Base-by-base conservation (phyloP, 306 rosid genomes). In the Cucumis cinereus region DNA sequence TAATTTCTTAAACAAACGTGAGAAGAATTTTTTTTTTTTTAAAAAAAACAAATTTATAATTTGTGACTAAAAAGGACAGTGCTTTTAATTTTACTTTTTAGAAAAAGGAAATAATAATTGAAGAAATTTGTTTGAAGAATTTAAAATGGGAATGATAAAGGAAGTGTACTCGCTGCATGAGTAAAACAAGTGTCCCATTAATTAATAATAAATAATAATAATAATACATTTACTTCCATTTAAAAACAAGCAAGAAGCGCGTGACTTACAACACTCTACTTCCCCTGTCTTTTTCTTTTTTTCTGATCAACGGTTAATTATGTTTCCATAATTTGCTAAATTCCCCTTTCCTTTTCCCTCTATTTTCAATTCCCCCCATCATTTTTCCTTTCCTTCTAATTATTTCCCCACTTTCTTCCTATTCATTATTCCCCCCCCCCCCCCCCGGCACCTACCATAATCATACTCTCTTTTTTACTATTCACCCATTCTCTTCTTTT, bases 191-290 rank as follows among this genome's bases (percentile, higher is more conserved):
- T 63, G 70, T 63, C 15, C 24, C 15, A 35, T 64, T 64, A 10
- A 30, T 30, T 30, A 30, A 30, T 30, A 30, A 0, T 30, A 30
- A 30, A 3, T 30, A 30, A 30, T 30, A 30, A 30, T 30, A 30
- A n/a, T n/a, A n/a, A n/a, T n/a, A n/a, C n/a, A n/a, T n/a, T 19
- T 36, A 11, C 16, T 36, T 8, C 28, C 3, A 38, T 66, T 66
- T 19, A 66, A 66, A 66, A 66, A 40, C 36, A 43, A 43, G 15
- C 74, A 41, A 43, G 74, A 3, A 68, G 74, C 74, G 74, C 74
- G 55, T 68, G 74, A 68, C 9, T 22, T 14, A 68, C 74, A 13
- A 68, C 74, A 68, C 12, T 68, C 20, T 67, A 67, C 73, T 67
- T 40, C 15, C 19, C 26, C 33, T 16, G 19, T 68, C 56, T 43